Percentiles rank a stretch among this genome's conserved stretches.
Conservation (phyloP, 2,329 filamentous ascomycete species). For the Pestalotiopsis fici region DNA sequence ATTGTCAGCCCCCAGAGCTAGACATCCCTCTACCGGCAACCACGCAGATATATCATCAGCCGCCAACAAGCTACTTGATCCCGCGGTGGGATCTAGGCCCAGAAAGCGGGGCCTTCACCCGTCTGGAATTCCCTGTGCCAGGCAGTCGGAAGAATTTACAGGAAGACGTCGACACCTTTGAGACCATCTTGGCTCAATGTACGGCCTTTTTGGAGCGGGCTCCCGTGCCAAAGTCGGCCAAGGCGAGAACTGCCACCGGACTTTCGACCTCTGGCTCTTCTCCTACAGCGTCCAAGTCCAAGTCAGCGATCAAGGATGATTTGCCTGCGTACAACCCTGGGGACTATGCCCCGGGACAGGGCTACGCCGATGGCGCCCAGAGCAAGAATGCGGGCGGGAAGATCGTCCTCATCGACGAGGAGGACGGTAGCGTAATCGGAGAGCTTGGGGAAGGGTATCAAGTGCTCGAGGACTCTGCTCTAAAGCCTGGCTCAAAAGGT, state of each 20-base stretch:
- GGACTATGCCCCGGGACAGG: conserved; percentile 78
- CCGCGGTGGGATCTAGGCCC: conserved; percentile 92
- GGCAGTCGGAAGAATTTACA: conserved; percentile 75
- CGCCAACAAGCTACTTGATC: conserved; percentile 88
- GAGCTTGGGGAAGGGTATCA: conserved; percentile 83
- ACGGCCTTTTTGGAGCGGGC: conserved; percentile 91
- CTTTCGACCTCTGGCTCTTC: conserved; percentile 22
- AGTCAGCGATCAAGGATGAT: conserved; percentile 42
- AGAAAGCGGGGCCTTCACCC: conserved; percentile 86
- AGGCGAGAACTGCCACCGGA: conserved; percentile 28
- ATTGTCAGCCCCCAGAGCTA: conserved; percentile 72
- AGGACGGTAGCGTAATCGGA: conserved; percentile 92
- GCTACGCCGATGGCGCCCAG: conserved; percentile 66
- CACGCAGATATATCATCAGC: conserved; percentile 96
- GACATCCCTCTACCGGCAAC: conserved; percentile 92
- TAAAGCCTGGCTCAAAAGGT: conserved; percentile 93
- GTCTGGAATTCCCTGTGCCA: conserved; percentile 82
- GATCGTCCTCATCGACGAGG: conserved; percentile 92
- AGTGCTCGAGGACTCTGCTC: conserved; percentile 72
- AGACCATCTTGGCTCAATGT: conserved; percentile 97
- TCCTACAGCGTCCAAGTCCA: conserved; percentile 39
- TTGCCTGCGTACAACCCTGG: conserved; percentile 76
- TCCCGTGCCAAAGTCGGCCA: conserved; percentile 54
- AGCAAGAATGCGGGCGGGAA: conserved; percentile 65
- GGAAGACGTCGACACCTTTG: conserved; percentile 94